Evolutionary conservation across 2,329 filamentous ascomycete genomes (phyloP).

Genomic region (Microsporum audouinii): DNA sequence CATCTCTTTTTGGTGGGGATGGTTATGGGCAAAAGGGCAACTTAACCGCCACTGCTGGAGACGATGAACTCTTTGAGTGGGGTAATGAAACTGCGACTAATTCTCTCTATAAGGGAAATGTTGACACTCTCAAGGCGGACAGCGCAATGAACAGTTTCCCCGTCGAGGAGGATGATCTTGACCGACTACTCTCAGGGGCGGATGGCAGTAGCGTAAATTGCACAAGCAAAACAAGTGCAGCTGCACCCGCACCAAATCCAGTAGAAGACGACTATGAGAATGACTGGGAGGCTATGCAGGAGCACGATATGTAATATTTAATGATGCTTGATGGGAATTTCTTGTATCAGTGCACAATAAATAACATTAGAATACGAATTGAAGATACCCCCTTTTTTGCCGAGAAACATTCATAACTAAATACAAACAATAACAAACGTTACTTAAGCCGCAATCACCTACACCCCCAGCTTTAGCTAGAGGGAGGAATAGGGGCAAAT

Average conservation of each 20-base stretch:
- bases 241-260: not conserved
- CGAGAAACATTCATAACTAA: not conserved
- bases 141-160: slow-evolving; percentile 15
- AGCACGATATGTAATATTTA: slow-evolving; percentile 22
- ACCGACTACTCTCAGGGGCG: slow-evolving; percentile 42
- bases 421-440: not conserved
- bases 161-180: slow-evolving; percentile 39
- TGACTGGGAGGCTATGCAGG: slow-evolving; percentile 53
- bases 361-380: not conserved
- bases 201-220: slow-evolving; percentile 15
- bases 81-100: slow-evolving; percentile 15
- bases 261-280: slow-evolving; percentile 42
- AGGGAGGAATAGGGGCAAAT: not conserved
- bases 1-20: slow-evolving; percentile 10
- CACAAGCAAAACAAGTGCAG: not conserved
- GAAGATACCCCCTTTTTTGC: not conserved
- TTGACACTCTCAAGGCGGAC: not conserved
- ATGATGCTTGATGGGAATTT: not conserved
- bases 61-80: slow-evolving; percentile 23
- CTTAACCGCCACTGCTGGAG: not conserved
- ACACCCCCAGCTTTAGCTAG: not conserved
- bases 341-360: not conserved
- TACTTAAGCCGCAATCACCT: not conserved
- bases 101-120: not conserved
- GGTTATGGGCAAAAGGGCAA: not conserved